Evolutionary conservation across 1,284 basidiomycete species (phyloP).

Genomic region (Ceratobasidium sp.): DNA sequence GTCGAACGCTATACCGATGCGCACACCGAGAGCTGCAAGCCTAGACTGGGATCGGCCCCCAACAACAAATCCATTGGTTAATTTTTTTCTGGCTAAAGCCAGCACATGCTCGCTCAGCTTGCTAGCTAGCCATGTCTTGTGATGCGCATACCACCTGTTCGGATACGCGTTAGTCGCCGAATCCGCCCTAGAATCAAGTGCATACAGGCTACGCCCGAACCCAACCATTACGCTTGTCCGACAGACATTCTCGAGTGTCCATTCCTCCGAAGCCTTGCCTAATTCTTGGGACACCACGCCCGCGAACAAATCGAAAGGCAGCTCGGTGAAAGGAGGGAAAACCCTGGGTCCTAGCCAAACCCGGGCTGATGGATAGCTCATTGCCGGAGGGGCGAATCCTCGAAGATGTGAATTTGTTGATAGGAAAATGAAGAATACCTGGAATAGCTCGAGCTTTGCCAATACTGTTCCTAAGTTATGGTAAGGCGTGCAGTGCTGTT

Average conservation of each 20-base stretch:
- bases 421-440: slow-evolving; percentile 19
- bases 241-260: slow-evolving; percentile 2
- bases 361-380: not conserved
- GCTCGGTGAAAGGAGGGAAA: slow-evolving; percentile 5
- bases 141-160: not conserved
- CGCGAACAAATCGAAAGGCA: not conserved
- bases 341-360: not conserved
- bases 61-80: not conserved
- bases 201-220: not conserved
- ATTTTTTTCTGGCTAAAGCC: not conserved
- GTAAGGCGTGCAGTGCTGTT: not conserved
- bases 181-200: not conserved
- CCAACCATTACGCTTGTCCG: not conserved
- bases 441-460: not conserved
- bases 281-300: not conserved
- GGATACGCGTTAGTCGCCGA: not conserved
- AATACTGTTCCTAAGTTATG: slow-evolving; percentile 13
- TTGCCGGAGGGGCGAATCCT: not conserved
- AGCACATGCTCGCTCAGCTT: not conserved
- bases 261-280: not conserved
- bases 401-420: not conserved
- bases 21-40: slow-evolving; percentile 1
- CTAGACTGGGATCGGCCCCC: not conserved
- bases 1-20: not conserved
- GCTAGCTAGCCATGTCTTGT: not conserved